These are phyloP conservation scores for Helotiales sp. DNA, from an alignment of 2,329 filamentous ascomycete species.

Conservation along the genomic window DNA sequence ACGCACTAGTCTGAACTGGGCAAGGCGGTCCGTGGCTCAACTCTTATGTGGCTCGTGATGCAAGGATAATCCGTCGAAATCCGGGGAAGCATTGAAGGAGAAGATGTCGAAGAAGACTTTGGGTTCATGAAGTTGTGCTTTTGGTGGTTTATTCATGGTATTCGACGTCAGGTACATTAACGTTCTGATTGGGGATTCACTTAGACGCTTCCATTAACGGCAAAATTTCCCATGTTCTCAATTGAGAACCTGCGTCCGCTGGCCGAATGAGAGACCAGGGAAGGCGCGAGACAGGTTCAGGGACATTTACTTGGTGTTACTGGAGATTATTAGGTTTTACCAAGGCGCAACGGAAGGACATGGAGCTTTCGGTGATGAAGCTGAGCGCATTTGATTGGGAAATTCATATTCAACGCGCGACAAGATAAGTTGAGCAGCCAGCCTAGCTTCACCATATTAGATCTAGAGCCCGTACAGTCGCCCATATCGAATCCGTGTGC, in stretches of 20 bases:
- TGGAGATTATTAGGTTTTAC: neutral
- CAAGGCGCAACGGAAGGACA: neutral
- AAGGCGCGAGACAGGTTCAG: neutral
- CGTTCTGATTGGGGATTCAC: constrained; percentile 3
- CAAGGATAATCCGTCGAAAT: no score
- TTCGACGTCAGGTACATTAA: neutral
- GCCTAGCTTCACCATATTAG: no score
- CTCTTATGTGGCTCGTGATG: neutral
- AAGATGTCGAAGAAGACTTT: neutral
- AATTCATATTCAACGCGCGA: no score
- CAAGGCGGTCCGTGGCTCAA: neutral
- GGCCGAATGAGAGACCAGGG: neutral
- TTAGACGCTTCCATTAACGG: constrained; percentile 2
- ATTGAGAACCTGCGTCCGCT: neutral
- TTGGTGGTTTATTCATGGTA: neutral
- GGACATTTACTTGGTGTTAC: neutral
- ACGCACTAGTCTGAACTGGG: constrained; percentile 3
- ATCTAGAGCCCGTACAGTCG: no score
- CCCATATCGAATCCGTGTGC: no score
- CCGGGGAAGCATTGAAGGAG: neutral
- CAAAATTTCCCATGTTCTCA: neutral
- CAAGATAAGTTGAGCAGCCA: no score
- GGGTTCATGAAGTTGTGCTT: no score
- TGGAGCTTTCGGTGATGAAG: neutral
- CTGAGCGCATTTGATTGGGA: no score